A percentile compares a stretch with the other conserved stretches of the same genome.
Evolutionary conservation across 116 monocot species (phyloP).

Genomic region (Dioscorea cayenensis): DNA sequence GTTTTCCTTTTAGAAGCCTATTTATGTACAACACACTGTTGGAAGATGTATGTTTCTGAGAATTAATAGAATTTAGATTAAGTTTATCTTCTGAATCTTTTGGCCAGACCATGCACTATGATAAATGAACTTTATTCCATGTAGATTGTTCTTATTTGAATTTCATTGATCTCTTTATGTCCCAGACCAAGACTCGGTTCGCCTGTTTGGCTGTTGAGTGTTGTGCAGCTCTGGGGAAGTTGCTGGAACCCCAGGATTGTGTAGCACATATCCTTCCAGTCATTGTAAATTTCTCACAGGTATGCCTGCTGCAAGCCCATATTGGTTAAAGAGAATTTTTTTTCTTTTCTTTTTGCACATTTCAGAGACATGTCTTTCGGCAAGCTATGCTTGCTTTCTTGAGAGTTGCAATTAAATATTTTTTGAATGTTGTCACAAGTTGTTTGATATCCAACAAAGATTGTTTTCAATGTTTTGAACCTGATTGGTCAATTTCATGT

Average conservation of each 20-base stretch:
- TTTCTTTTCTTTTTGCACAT: not conserved
- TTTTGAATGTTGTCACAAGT: not conserved
- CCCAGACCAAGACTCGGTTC: conserved; percentile 40
- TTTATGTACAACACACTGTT: not conserved
- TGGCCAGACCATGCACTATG: not conserved
- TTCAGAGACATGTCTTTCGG: not conserved
- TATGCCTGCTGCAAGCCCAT: not conserved
- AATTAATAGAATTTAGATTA: not conserved
- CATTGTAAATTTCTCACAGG: conserved; percentile 36
- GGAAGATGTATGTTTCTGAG: not conserved
- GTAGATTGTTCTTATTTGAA: not conserved
- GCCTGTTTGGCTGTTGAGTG: conserved; percentile 45
- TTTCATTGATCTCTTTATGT: not conserved
- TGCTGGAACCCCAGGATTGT: conserved; percentile 33
- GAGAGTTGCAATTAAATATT: not conserved
- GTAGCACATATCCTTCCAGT: conserved; percentile 37
- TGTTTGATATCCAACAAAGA: not conserved
- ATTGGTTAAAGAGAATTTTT: not conserved
- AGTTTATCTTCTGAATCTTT: not conserved
- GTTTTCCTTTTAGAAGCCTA: not conserved
- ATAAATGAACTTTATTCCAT: not conserved
- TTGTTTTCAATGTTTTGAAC: not conserved
- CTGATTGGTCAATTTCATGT: not conserved
- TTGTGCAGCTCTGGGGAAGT: conserved; percentile 33
- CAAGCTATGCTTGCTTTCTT: not conserved